Evolutionary conservation across 805 yeast genomes (phyloP), one percentile per base, ranked within the genome.

Genomic region (Wickerhamomyces silvicola): DNA sequence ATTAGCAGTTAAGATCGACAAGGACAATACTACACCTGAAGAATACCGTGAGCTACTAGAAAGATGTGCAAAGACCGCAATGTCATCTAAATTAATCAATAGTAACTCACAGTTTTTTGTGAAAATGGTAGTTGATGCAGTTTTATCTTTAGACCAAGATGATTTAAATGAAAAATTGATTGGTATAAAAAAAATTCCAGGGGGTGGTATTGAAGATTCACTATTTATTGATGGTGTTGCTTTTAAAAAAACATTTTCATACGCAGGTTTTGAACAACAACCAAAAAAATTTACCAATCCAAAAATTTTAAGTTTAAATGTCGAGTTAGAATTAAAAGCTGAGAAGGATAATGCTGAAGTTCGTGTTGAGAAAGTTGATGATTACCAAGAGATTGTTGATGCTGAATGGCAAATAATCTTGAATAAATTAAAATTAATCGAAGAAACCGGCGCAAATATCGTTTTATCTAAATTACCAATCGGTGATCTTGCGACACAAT

Each of bases 311-410:
- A 75, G 79, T 48, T 69, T 92, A 52, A 92, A 92, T 54, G 88
- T 92, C 24, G 98, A 92, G 59, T 71, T 92, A 46, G 98, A 92
- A 65, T 75, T 92, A 54, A 92, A 92, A 64, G 97, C 97, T 2
- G 98, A 92, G 65, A 90, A 87, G 66, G 98, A 92, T 59, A 92
- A 92, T 56, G 98, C 98, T 8, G 98, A 92, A 67, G 97, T 92
- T 21, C 76, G 98, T 46, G 92, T 92, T 31, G 94, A 85, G 50
- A 81, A 87, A 57, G 97, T 92, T 35, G 72, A 75, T 37, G 97
- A 90, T 50, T 92, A 92, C 62, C 98, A 92, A 66, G 86, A 81
- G 21, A 81, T 92, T 36, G 98, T 92, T 13, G 97, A 92, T 60
- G 98, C 98, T n/a, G 98, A 92, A 62, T 92, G 98, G 97, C 76